Evolutionary conservation across 108 stramenopile species (phyloP).

Genomic region (Bacterosira constricta): DNA sequence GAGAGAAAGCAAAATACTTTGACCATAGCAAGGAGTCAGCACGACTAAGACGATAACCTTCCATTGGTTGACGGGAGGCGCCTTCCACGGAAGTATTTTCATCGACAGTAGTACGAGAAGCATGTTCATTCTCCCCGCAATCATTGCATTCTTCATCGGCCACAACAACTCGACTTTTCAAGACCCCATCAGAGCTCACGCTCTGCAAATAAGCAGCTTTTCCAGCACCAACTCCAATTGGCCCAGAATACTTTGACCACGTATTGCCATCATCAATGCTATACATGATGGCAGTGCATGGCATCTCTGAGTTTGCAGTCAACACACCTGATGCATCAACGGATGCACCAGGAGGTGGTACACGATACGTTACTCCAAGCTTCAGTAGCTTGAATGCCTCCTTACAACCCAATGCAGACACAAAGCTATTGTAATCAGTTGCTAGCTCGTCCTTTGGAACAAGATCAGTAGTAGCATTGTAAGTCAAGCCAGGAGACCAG

Average conservation of each 20-base stretch:
- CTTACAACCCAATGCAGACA: slow-evolving; percentile 13
- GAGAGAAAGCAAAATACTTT: no score
- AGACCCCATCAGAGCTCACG: slow-evolving; percentile 1
- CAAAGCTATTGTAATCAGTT: slow-evolving; percentile 12
- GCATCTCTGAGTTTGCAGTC: slow-evolving; percentile 10
- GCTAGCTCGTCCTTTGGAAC: slow-evolving; percentile 15
- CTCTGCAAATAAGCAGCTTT: slow-evolving; percentile 1
- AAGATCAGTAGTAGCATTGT: not conserved
- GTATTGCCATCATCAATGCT: slow-evolving; percentile 16
- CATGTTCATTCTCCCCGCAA: not conserved
- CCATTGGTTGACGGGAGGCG: no score
- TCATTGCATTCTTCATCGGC: not conserved
- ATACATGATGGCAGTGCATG: slow-evolving; percentile 15
- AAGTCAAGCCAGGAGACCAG: not conserved
- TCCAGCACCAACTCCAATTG: slow-evolving; percentile 1
- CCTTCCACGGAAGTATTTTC: not conserved
- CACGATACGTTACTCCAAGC: slow-evolving; percentile 6
- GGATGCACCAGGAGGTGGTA: slow-evolving; percentile 12
- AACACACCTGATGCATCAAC: slow-evolving; percentile 5
- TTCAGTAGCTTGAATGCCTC: not conserved
- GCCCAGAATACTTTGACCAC: not conserved
- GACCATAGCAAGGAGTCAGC: no score
- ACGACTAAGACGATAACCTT: no score
- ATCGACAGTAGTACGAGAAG: not conserved
- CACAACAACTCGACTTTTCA: slow-evolving; percentile 8